Conservation (phyloP, 495 filamentous ascomycete species). For the Daldinia concentrica region DNA sequence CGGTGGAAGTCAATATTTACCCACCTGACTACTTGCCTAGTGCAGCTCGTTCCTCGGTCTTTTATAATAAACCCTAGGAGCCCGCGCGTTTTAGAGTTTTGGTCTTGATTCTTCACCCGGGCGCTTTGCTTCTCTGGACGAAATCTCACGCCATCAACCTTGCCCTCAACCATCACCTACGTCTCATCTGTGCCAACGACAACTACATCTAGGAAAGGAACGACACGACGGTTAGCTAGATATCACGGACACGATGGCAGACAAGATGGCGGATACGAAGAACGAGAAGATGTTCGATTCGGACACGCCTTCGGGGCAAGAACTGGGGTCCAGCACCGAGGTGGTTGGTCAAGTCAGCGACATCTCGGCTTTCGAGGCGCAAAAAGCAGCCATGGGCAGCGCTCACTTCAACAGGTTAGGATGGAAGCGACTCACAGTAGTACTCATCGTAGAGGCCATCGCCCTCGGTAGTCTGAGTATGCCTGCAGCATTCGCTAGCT, state of each 20-base stretch:
- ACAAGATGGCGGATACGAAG: slow-evolving; percentile 20
- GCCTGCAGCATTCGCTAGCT: slow-evolving; percentile 68
- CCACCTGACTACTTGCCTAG: slow-evolving; percentile 38
- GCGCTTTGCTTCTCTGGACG: slow-evolving; percentile 22
- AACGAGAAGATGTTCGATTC: slow-evolving; percentile 37
- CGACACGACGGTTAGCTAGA: slow-evolving; percentile 14
- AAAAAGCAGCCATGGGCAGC: slow-evolving; percentile 50
- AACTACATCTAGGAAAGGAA: slow-evolving; percentile 3
- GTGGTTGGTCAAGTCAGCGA: slow-evolving; percentile 45
- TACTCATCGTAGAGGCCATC: slow-evolving; percentile 79
- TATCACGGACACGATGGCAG: slow-evolving; percentile 13
- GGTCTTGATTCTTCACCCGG: slow-evolving; percentile 10
- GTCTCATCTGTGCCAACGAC: slow-evolving; percentile 9
- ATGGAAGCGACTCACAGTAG: slow-evolving; percentile 61
- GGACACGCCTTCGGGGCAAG: slow-evolving; percentile 14
- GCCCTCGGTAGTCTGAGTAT: slow-evolving; percentile 75
- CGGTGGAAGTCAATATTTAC: slow-evolving; percentile 31
- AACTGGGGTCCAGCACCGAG: slow-evolving; percentile 35
- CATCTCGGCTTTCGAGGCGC: slow-evolving; percentile 49
- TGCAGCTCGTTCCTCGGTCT: slow-evolving; percentile 13
- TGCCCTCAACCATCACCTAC: background rate
- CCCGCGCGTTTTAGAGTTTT: slow-evolving; percentile 19
- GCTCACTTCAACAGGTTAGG: slow-evolving; percentile 56
- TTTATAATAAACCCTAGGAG: slow-evolving; percentile 22
- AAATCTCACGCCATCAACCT: slow-evolving; percentile 30